Evolutionary conservation across 2,329 filamentous ascomycete species (phyloP).

Genomic region (Diaporthe caulivora): DNA sequence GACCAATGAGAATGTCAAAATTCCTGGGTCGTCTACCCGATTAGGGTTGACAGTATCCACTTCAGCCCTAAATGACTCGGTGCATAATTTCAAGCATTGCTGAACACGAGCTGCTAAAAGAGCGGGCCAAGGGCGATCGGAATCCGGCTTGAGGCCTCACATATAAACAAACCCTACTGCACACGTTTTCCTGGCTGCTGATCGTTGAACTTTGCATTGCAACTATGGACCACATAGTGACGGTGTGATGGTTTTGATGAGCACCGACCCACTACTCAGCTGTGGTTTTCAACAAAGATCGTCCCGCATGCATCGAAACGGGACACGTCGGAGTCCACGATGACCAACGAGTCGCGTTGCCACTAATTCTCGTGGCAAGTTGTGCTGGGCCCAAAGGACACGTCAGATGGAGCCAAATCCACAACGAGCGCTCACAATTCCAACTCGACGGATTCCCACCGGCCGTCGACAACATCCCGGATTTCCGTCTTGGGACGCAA

Average conservation of each 20-base stretch:
- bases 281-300: constrained; percentile 1
- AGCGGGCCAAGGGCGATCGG: neutral
- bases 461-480: neutral
- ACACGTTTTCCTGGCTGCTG: neutral
- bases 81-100: constrained; percentile 23
- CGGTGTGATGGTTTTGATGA: neutral
- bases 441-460: neutral
- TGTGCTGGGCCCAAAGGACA: neutral
- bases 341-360: neutral
- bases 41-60: constrained; percentile 8
- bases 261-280: constrained; percentile 7
- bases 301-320: neutral
- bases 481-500: constrained; percentile 45
- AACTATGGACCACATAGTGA: neutral
- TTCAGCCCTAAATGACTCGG: constrained; percentile 28
- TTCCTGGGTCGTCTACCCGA: neutral
- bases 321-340: constrained; percentile 3
- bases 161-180: neutral
- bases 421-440: neutral
- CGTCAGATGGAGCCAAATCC: neutral
- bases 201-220: neutral
- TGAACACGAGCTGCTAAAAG: constrained; percentile 13
- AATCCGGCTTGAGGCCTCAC: neutral
- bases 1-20: neutral
- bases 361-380: neutral